Conservation (phyloP, 768 basidiomycete genomes). For the Lentinula aciculospora region DNA sequence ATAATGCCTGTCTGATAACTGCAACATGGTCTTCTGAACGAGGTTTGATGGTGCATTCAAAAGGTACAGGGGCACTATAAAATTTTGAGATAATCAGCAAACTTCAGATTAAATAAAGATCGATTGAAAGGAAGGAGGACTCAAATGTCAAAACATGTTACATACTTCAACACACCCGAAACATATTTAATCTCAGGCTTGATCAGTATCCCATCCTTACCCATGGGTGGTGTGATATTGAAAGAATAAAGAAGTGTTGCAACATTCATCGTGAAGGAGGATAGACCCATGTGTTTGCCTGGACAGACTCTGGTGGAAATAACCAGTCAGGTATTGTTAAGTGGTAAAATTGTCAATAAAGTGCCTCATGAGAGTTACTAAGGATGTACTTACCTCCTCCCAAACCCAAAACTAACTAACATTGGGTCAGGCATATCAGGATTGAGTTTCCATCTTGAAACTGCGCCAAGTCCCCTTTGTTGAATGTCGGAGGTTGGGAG, state of each 20-base stretch:
- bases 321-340: not conserved
- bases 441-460: not conserved
- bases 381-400: not conserved
- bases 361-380: too few species aligned
- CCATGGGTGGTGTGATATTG: conserved; percentile 19
- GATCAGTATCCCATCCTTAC: conserved; percentile 17
- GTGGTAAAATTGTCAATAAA: not conserved
- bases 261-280: conserved; percentile 20
- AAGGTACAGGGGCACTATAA: conserved; percentile 15
- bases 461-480: not conserved
- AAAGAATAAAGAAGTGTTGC: conserved; percentile 25
- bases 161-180: not conserved
- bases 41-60: conserved; percentile 23
- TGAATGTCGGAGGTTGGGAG: not conserved
- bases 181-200: conserved; percentile 24
- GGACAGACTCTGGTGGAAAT: conserved; percentile 19
- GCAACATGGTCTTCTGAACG: conserved; percentile 18
- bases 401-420: not conserved
- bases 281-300: conserved; percentile 22
- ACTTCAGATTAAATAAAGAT: too few species aligned
- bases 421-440: not conserved
- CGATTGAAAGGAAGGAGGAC: too few species aligned
- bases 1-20: conserved; percentile 10
- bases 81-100: not conserved
- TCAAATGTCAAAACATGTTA: not conserved